Base-by-base conservation (phyloP, 306 rosid genomes). In the Ammopiptanthus mongolicus region DNA sequence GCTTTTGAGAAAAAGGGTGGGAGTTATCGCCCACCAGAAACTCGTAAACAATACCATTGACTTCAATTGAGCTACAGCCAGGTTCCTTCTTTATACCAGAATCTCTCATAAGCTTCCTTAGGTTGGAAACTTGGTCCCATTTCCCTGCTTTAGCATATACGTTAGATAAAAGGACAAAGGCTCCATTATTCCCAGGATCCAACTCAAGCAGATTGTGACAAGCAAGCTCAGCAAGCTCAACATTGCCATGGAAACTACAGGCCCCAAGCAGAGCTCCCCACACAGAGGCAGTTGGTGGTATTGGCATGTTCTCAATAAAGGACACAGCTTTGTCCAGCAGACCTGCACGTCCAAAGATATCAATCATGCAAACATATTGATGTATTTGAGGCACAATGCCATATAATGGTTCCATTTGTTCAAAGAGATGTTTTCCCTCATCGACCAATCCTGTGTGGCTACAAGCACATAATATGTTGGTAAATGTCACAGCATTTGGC, bases 191-290 rank as follows among this genome's bases (percentile, higher is more conserved):
- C 72, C 85, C 59, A 25, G 89, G 94, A 36, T 87, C 94, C 73
- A 87, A 67, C 81, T 81, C 77, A 7, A 87, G 91, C 75, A 89
- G 79, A 51, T 51, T 73, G 65, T 74, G 73, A 64, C 85, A 64
- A 51, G 86, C 94, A 22, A 61, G 74, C 73, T 87, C 94, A 48
- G 87, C 94, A 74, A 87, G 88, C 55, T 71, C 86, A 19, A 83
- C 77, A 77, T 83, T 87, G 42, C 76, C 87, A 67, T 89, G 88
- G 51, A 83, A 83, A 19, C 80, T 79, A 48, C 90, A 89, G 15
- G 84, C 81, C 31, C 88, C 88, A 61, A 89, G 91, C 46, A 87
- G 66, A 79, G 88, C 88, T 13, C 88, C 90, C 90, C 94, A 87
- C 48, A 81, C 73, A 19, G 88, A 75, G 19, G 87, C 84, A 1